Percentiles rank a stretch among this genome's conserved stretches.
These are phyloP conservation scores for Trichoderma koningii DNA, from an alignment of 2,329 filamentous ascomycete genomes.

Conservation along the genomic window DNA sequence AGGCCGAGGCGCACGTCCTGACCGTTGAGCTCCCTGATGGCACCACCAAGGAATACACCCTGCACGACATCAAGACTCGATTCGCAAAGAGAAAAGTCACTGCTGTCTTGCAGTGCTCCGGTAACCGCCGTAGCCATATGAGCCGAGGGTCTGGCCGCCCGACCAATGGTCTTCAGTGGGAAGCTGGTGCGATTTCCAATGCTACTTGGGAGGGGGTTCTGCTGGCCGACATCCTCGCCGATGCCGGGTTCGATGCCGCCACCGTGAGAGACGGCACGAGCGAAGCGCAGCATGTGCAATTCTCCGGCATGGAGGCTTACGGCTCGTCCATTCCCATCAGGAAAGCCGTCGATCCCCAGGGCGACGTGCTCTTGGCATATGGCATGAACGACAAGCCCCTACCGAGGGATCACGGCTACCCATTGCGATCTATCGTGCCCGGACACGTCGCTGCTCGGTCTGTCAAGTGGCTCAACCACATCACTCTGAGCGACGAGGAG, in stretches of 20 bases:
- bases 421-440: slow-evolving; percentile 62
- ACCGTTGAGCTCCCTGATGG: slow-evolving; percentile 60
- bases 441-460: slow-evolving; percentile 67
- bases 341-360: slow-evolving; percentile 59
- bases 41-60: slow-evolving; percentile 53
- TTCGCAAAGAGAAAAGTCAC: slow-evolving; percentile 56
- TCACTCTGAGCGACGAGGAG: slow-evolving; percentile 67
- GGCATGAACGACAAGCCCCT: slow-evolving; percentile 67
- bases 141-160: slow-evolving; percentile 46
- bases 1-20: slow-evolving; percentile 48
- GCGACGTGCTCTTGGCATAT: slow-evolving; percentile 67
- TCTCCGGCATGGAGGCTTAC: slow-evolving; percentile 62
- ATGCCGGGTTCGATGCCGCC: slow-evolving; percentile 54
- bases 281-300: slow-evolving; percentile 56
- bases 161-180: slow-evolving; percentile 63
- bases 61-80: slow-evolving; percentile 54
- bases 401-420: slow-evolving; percentile 67
- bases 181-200: slow-evolving; percentile 60
- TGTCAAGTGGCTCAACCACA: slow-evolving; percentile 69
- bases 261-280: slow-evolving; percentile 42
- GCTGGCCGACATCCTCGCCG: slow-evolving; percentile 56
- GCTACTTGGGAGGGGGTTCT: slow-evolving; percentile 60
- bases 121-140: slow-evolving; percentile 63
- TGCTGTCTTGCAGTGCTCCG: slow-evolving; percentile 61
- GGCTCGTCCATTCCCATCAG: slow-evolving; percentile 62